Evolutionary conservation across 805 yeast genomes (phyloP), one percentile per base, ranked within the genome.

Genomic region (Pachysolen tannophilus): DNA sequence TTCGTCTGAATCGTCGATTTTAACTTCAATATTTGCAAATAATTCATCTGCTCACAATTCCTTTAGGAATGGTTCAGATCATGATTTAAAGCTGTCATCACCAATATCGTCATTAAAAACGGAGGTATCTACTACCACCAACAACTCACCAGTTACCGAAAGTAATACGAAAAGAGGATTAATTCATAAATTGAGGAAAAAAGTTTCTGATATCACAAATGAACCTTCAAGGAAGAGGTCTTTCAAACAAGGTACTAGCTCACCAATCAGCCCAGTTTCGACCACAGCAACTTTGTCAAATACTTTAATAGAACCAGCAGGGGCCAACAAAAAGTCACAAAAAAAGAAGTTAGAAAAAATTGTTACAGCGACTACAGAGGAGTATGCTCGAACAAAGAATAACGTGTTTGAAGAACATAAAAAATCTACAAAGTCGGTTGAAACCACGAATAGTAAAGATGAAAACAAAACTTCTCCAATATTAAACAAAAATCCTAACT

Each of bases 1-100:
- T 32, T 76, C 83, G 0, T 70, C 79, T 0, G 81, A 75, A 37
- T 64, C 75, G 1, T 65, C 76, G 0, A 37, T 64, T 2, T 53
- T 65, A 38, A 63, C 57, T 20, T 45, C 58, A 13, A 39, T 60
- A 17, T 63, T 60, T 40, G 61, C 60, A 35, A 63, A 65, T 32
- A 62, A 37, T 61, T 55, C 36, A 11, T 32, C 24, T 9, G 11
- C 13, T 3, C 35, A 31, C 13, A 23, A 8, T 13, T n/a, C 8
- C 11, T 61, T 66, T 9, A 62, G 61, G 13, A 65, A 61, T 20
- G 60, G 58, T 39, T 65, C 64, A 1, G 63, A 53, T 1, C n/a
- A n/a, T n/a, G 65, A 53, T 11, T 23, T 56, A 57, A 20, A 62
- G 53, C 20, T 58, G 58, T 31, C 63, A 59, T 26, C 53, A 49